Evolutionary conservation across 2,329 filamentous ascomycete species (phyloP), one percentile per base, ranked within the genome.

Genomic region (Aureobasidium sp.): DNA sequence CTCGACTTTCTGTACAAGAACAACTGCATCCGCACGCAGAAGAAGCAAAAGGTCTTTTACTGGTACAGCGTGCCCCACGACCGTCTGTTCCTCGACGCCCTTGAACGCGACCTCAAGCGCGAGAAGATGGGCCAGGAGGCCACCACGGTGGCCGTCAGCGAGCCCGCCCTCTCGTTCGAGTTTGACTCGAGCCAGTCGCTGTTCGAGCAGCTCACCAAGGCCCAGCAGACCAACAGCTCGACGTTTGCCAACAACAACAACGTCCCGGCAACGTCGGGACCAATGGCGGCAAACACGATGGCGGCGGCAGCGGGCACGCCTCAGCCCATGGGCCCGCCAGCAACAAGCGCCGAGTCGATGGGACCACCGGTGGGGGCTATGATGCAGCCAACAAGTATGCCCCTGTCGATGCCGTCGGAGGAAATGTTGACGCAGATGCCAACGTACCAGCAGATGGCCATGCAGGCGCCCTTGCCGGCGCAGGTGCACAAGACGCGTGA

Each of bases 41-140:
- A 99, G 85, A 99, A 99, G 83, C 94, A 99, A 73, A 99, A 99
- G 81, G 94, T 99, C 66, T 99, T 99, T 72, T 99, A 97, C 79
- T 99, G 94, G 94, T 99, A 97, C 78, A 96, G 92, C 78, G 94
- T 99, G 50, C 94, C 94, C 1, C 94, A 99, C 74, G 94, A 99
- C 76, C 86, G 94, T 59, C 85, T 99, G 55, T 99, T 99, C 78
- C 86, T 99, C 67, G 94, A 99, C 78, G 94, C 94, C 40, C 81
- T 99, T 68, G 94, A 99, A 81, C 88, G 94, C 66, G 94, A 99
- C 72, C 78, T 99, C 72, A 99, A 99, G 85, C 86, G 94, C 71
- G 94, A 99, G 79, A 99, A 99, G 84, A 97, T 97, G 93, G 88
- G 89, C 66, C 94, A 99, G 77, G 94, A 99, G 77, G 90, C 94